phyloP scores from a whole-genome alignment of 164 flowering plant species.

The Liquidambar formosana region DNA sequence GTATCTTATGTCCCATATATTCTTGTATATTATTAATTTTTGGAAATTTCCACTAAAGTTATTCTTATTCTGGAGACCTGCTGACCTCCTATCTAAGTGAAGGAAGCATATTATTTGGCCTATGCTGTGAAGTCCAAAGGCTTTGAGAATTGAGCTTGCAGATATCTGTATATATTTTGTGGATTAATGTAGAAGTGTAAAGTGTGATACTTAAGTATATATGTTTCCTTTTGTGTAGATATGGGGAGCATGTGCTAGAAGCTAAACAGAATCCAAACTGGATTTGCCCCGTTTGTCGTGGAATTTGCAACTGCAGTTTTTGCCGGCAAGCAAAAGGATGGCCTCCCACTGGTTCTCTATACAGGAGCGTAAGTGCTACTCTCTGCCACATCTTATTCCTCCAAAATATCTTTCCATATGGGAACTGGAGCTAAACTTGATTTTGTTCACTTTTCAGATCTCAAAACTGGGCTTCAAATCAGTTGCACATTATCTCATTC shows the following conservation, averaged over 20 bases:
- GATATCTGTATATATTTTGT: not conserved
- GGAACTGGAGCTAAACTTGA: not conserved
- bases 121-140: not conserved
- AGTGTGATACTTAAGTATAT: not conserved
- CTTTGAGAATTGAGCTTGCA: not conserved
- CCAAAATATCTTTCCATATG: not conserved
- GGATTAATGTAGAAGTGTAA: not conserved
- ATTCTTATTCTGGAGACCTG: not conserved
- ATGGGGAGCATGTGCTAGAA: constrained; percentile 93
- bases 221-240: constrained; percentile 43
- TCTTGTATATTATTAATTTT: too few species aligned
- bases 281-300: constrained; percentile 93
- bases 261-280: constrained; percentile 69
- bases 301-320: constrained; percentile 96
- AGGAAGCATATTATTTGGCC: not conserved
- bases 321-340: constrained; percentile 87
- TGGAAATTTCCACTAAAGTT: not conserved
- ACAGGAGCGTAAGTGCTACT: constrained; percentile 55
- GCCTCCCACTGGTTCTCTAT: constrained; percentile 79
- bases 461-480: constrained; percentile 69
- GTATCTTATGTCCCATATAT: not conserved
- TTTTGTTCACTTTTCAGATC: constrained; percentile 41
- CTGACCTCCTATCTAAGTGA: not conserved
- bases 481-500: constrained; percentile 89
- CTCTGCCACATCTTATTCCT: not conserved